These are phyloP conservation scores for Exobasidium rhododendri DNA, from an alignment of 1,284 basidiomycete species.

Conservation along the genomic window DNA sequence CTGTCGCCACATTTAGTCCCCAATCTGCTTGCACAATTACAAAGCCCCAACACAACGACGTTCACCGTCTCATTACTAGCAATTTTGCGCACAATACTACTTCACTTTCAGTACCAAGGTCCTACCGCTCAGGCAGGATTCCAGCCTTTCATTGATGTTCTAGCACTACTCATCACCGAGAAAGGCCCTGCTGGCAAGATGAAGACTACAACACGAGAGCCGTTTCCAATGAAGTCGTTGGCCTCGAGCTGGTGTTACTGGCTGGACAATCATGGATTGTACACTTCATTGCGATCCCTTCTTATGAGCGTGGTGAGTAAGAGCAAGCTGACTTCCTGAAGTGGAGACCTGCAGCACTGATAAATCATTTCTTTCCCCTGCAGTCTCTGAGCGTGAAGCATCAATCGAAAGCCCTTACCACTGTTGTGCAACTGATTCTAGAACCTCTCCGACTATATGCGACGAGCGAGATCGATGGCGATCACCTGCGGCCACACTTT, in stretches of 20 bases:
- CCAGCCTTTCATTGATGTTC: not conserved
- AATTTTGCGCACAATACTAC: not conserved
- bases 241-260: not conserved
- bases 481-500: not conserved
- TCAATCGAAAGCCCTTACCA: not conserved
- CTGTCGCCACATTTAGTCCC: not conserved
- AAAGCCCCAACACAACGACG: not conserved
- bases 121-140: not conserved
- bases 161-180: not conserved
- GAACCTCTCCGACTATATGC: not conserved
- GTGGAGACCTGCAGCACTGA: too few species aligned
- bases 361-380: too few species aligned
- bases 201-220: too few species aligned
- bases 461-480: not conserved
- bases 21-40: not conserved
- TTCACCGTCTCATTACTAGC: not conserved
- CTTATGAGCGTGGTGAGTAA: slow-evolving; percentile 16
- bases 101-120: not conserved
- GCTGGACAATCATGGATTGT: not conserved
- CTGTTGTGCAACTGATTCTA: not conserved
- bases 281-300: slow-evolving; percentile 4
- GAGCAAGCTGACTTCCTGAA: too few species aligned
- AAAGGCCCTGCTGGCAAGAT: too few species aligned
- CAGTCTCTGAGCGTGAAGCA: too few species aligned
- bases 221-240: not conserved